phyloP scores from a whole-genome alignment of 2,329 filamentous ascomycete genomes.

The Penicillium sp. region DNA sequence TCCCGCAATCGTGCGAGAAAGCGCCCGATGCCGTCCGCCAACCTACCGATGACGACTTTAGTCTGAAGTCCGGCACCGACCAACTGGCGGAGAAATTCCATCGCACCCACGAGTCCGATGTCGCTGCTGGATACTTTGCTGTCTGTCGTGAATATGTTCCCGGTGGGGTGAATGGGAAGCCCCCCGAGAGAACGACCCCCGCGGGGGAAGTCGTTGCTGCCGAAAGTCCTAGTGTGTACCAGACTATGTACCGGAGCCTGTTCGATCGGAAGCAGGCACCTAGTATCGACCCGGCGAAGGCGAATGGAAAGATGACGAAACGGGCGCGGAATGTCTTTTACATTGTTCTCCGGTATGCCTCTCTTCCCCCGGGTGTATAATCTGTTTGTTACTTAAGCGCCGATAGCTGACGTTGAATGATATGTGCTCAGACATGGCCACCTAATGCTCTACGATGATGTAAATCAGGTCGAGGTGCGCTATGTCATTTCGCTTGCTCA shows the following conservation, averaged over 20 bases:
- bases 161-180: conserved; percentile 87
- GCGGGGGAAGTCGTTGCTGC: conserved; percentile 73
- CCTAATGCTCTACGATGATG: conserved; percentile 95
- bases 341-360: conserved; percentile 73
- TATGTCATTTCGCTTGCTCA: conserved; percentile 92
- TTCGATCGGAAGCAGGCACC: conserved; percentile 74
- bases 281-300: conserved; percentile 52
- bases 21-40: conserved; percentile 40
- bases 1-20: conserved; percentile 37
- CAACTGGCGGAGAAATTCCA: conserved; percentile 60
- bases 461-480: conserved; percentile 90
- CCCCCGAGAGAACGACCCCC: conserved; percentile 80
- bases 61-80: conserved; percentile 61
- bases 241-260: conserved; percentile 95
- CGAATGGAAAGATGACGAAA: conserved; percentile 49
- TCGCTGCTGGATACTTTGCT: conserved; percentile 90
- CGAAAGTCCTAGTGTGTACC: conserved; percentile 91
- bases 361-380: not conserved
- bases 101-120: conserved; percentile 65
- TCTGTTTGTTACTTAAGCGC: not conserved
- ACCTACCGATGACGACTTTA: conserved; percentile 62
- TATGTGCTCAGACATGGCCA: conserved; percentile 70
- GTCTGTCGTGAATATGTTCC: conserved; percentile 90
- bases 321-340: conserved; percentile 86
- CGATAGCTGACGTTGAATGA: conserved; percentile 14